These are phyloP conservation scores for Metschnikowia drakensbergensis DNA, from an alignment of 805 yeast species.

Conservation along the genomic window DNA sequence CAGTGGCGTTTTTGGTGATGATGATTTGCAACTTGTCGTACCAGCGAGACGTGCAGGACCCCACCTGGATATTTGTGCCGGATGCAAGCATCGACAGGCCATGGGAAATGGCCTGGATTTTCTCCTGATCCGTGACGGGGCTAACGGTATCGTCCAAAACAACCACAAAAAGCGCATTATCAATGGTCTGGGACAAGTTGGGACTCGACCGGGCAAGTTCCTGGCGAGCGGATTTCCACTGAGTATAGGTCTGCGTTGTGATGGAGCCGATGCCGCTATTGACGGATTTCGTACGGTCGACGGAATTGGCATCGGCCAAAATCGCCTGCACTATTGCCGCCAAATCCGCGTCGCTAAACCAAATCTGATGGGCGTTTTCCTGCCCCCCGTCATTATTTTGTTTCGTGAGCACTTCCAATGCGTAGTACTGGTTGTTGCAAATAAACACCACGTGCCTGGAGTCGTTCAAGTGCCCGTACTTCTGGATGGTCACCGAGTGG, in stretches of 20 bases:
- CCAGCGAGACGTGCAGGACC: slow-evolving; percentile 58
- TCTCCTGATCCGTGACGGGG: slow-evolving; percentile 46
- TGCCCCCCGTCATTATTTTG: slow-evolving; percentile 1
- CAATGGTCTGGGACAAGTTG: slow-evolving; percentile 36
- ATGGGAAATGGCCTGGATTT: slow-evolving; percentile 47
- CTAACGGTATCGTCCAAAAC: slow-evolving; percentile 45
- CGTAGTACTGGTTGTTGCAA: slow-evolving; percentile 49
- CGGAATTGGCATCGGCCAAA: slow-evolving; percentile 32
- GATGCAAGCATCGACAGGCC: slow-evolving; percentile 45
- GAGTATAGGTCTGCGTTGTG: slow-evolving; percentile 48
- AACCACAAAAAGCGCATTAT: slow-evolving; percentile 49
- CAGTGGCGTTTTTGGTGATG: slow-evolving; percentile 52
- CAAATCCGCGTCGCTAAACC: slow-evolving; percentile 53
- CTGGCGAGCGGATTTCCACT: slow-evolving; percentile 46
- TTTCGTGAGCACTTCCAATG: slow-evolving; percentile 45
- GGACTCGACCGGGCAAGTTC: slow-evolving; percentile 40
- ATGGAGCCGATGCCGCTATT: slow-evolving; percentile 50
- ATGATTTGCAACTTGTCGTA: slow-evolving; percentile 56
- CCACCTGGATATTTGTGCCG: slow-evolving; percentile 47
- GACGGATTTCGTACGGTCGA: slow-evolving; percentile 37
- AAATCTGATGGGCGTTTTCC: slow-evolving; percentile 32
- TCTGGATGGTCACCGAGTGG: slow-evolving; percentile 38
- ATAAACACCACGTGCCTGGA: slow-evolving; percentile 50
- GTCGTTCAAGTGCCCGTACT: slow-evolving; percentile 26
- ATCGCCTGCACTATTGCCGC: slow-evolving; percentile 42